Percentiles rank a stretch among this genome's conserved stretches.
phyloP scores from a whole-genome alignment of 305 asterid species.

The Salvia sclarea region DNA sequence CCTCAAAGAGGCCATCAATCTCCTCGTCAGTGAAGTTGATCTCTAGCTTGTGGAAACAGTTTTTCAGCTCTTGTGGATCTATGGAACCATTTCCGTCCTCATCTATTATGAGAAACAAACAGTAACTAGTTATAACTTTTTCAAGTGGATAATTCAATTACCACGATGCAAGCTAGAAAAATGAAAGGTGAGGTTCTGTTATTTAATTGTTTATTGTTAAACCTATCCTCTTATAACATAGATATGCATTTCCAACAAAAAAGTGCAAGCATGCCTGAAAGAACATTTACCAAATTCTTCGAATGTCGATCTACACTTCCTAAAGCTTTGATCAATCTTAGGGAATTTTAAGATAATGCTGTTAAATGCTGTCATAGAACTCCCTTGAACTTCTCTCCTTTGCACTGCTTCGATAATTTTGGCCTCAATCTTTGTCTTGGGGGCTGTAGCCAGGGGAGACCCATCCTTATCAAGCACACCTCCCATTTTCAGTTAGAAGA shows the following conservation, averaged over 20 bases:
- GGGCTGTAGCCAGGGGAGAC: constrained; percentile 45
- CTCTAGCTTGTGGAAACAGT: constrained; percentile 66
- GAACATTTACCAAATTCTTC: constrained; percentile 58
- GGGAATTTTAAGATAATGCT: constrained; percentile 74
- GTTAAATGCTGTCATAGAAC: constrained; percentile 62
- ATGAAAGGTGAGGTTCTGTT: neutral
- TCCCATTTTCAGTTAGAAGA: constrained; percentile 54
- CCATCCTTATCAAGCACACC: constrained; percentile 52
- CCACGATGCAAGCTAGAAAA: too few relatives aligned
- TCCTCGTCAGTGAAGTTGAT: constrained; percentile 70
- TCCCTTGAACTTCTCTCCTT: constrained; percentile 68
- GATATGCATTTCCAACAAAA: neutral
- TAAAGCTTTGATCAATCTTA: constrained; percentile 67
- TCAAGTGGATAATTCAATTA: neutral
- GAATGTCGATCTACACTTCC: constrained; percentile 65
- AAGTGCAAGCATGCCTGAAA: neutral
- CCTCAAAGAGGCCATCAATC: constrained; percentile 65
- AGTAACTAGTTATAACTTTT: neutral
- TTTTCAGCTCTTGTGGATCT: constrained; percentile 76
- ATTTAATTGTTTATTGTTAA: neutral
- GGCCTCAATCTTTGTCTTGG: constrained; percentile 71
- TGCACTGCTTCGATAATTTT: constrained; percentile 62
- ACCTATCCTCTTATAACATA: neutral
- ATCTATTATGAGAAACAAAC: constrained; percentile 40
- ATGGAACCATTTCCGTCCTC: constrained; percentile 70